These are phyloP conservation scores for Chaetothyriales sp. DNA, from an alignment of 2,329 filamentous ascomycete genomes.

Conservation along the genomic window DNA sequence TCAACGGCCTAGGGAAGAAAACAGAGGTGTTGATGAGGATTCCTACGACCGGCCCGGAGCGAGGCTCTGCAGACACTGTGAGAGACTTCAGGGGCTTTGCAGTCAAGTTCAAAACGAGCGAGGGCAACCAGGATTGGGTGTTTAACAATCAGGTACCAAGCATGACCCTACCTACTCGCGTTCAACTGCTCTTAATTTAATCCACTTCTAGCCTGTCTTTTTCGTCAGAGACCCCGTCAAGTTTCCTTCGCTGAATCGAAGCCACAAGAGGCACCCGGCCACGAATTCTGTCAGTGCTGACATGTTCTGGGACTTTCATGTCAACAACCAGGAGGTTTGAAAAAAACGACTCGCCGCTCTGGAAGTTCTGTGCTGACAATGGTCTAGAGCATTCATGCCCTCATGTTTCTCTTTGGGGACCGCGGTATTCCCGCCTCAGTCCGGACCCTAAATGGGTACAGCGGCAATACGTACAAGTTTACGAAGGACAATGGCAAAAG, in stretches of 20 bases:
- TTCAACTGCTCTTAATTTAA: background rate
- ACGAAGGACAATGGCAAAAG: slow-evolving; percentile 45
- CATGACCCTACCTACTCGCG: background rate
- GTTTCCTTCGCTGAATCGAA: slow-evolving; percentile 59
- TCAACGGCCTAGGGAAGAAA: slow-evolving; percentile 40
- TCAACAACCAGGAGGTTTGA: slow-evolving; percentile 25
- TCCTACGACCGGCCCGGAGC: slow-evolving; percentile 33
- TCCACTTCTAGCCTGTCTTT: slow-evolving; percentile 42
- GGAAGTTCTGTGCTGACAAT: slow-evolving; percentile 2
- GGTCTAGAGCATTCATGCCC: background rate
- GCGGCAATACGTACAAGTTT: slow-evolving; percentile 52
- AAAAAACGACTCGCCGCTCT: slow-evolving; percentile 11
- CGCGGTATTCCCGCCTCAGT: slow-evolving; percentile 50
- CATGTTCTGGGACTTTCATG: slow-evolving; percentile 53
- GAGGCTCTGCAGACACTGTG: slow-evolving; percentile 33
- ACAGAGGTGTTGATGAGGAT: slow-evolving; percentile 34
- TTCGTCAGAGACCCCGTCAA: slow-evolving; percentile 58
- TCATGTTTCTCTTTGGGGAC: slow-evolving; percentile 50
- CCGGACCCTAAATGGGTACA: slow-evolving; percentile 53
- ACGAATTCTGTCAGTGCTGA: slow-evolving; percentile 55
- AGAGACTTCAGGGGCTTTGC: slow-evolving; percentile 36
- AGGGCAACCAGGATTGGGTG: slow-evolving; percentile 38
- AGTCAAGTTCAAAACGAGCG: slow-evolving; percentile 38
- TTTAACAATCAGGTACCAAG: slow-evolving; percentile 23
- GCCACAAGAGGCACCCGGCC: slow-evolving; percentile 57